Evolutionary conservation across 169 alveolate species (phyloP), one percentile per base, ranked within the genome.

Genomic region (Plasmodium cynomolgi): DNA sequence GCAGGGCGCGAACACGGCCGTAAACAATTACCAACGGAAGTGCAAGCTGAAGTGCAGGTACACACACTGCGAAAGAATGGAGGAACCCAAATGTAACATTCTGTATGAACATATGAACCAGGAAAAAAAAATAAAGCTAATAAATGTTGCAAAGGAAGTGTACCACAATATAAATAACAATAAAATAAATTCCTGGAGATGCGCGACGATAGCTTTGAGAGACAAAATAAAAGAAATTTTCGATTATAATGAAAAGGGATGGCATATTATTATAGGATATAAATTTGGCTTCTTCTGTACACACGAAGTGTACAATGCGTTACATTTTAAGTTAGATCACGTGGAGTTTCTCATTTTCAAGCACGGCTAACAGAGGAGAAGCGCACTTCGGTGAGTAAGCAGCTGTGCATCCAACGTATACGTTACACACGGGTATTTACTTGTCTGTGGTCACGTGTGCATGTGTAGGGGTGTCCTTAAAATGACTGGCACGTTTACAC

Each of bases 211-310:
- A 56, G 94, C 91, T n/a, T 74, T 90, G 54, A 26, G 94, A 81
- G 94, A 90, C 39, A 90, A 68, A 90, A 90, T 90, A 68, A 90
- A 90, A 80, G 94, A 90, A 34, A 13, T 39, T 62, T 80, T 90
- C 34, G 94, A 90, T 62, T 90, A 31, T 90, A 90, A 74, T 81
- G 94, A 90, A 90, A 90, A 90, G 26, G 94, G 94, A 31, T 90
- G 94, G 94, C 94, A 90, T 39, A 90, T 90, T 20, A 90, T 90
- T 62, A 80, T 90, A 17, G 94, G 94, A 15, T 37, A 58, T 68
- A 90, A 90, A 11, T 90, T 90, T 79, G 94, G 94, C 33, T 90
- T 90, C 82, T 90, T 90, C 72, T 90, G 94, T 74, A 90, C 94
- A 9, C 94, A 90, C 73, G 94, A 90, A 90, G 74, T 90, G 54